Evolutionary conservation across 2,329 filamentous ascomycete genomes (phyloP), one percentile per base, ranked within the genome.

Genomic region (Ophiostoma himal-ulmi): DNA sequence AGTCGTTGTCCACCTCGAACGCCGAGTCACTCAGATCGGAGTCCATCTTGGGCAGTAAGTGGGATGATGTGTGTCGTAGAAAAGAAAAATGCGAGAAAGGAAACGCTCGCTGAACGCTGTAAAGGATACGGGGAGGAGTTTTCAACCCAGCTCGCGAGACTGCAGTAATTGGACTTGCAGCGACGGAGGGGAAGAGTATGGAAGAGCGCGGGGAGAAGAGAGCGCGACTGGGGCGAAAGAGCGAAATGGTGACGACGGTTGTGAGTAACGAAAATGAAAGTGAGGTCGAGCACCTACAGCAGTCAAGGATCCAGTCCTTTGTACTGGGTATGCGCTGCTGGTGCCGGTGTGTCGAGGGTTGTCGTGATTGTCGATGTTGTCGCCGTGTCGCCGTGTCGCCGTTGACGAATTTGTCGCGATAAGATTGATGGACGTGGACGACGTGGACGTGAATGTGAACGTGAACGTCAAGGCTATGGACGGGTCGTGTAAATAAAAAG

Each of bases 1-100:
- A 90, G 73, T 86, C 85, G 71, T 82, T 82, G 72, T 83, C 78
- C 78, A 70, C 78, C 71, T 86, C 84, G 74, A 89, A 88, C 75
- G 84, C 81, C 67, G 86, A 87, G 74, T 88, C 88, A 70, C 87
- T 85, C 79, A 88, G 84, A 72, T 87, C 85, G 73, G 83, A 86
- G 75, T 85, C 83, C 86, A 88, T 88, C 6, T 57, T 70, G 70
- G 44, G n/a, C 20, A 26, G 41, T 6, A 48, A 36, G 13, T 52
- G 30, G 20, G 36, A 30, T 11, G 66, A 7, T 3, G n/a, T 57
- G n/a, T 17, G 48, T 17, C 67, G 17, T 5, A 52, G 66, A 17
- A 68, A 65, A 30, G 60, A 37, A 22, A 70, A 54, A n/a, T 57
- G 39, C 17, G 36, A 22, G n/a, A 22, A 44, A 30, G n/a, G 52